phyloP scores from a whole-genome alignment of 441 rosid genomes.

The Capsella rubella region DNA sequence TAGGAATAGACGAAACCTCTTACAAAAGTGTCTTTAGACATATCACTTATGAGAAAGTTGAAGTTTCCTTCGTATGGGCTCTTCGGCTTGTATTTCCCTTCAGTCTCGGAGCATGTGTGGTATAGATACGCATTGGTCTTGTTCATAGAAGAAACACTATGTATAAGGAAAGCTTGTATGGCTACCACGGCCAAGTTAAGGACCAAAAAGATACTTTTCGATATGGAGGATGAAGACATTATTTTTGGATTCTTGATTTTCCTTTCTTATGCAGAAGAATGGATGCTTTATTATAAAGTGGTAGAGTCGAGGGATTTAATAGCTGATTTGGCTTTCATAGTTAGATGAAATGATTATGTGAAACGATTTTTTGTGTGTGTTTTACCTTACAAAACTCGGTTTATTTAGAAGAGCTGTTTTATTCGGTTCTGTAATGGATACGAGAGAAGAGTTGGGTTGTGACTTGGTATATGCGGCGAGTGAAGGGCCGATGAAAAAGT shows the following conservation, averaged over 20 bases:
- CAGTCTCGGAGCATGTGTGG: constrained; percentile 53
- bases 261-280: not conserved
- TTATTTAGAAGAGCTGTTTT: not conserved
- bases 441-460: constrained; percentile 9
- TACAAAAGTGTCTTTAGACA: constrained; percentile 49
- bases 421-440: not conserved
- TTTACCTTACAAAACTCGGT: not conserved
- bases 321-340: not conserved
- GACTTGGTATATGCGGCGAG: not conserved
- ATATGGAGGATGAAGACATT: not conserved
- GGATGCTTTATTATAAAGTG: not conserved
- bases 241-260: not conserved
- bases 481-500: constrained; percentile 1
- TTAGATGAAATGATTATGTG: not conserved
- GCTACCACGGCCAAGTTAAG: not conserved
- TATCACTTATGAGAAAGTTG: constrained; percentile 41
- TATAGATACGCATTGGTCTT: constrained; percentile 31
- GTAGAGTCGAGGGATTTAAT: not conserved
- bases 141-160: constrained; percentile 11
- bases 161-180: constrained; percentile 12
- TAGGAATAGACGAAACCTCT: constrained; percentile 50
- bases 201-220: constrained; percentile 10
- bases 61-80: constrained; percentile 53
- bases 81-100: constrained; percentile 52
- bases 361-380: not conserved